Evolutionary conservation across 768 basidiomycete species (phyloP).

Genomic region (Fibroporia radiculosa): DNA sequence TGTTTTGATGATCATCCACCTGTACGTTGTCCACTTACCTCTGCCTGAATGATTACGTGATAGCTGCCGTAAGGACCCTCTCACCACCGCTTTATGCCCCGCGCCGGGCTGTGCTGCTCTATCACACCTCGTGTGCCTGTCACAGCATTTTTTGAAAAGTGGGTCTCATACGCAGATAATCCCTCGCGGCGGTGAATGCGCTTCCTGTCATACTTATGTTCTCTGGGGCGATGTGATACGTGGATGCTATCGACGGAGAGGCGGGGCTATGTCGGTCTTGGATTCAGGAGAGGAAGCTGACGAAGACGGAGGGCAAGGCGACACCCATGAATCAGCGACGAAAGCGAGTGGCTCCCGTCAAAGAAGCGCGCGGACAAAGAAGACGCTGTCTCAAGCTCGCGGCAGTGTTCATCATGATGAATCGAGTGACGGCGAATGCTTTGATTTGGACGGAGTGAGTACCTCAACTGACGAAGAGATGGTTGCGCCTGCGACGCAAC

Average conservation of each 20-base stretch:
- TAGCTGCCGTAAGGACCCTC: slow-evolving; percentile 33
- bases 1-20: slow-evolving; percentile 31
- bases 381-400: not conserved
- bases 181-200: slow-evolving; percentile 58
- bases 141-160: slow-evolving; percentile 32
- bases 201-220: slow-evolving; percentile 41
- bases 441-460: slow-evolving; percentile 8
- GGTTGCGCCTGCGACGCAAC: too few relatives aligned
- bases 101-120: slow-evolving; percentile 38
- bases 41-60: not conserved
- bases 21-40: slow-evolving; percentile 26
- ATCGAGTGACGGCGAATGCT: slow-evolving; percentile 1
- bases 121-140: slow-evolving; percentile 54
- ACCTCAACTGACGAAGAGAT: slow-evolving; percentile 7
- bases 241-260: slow-evolving; percentile 45
- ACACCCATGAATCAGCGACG: slow-evolving; percentile 2
- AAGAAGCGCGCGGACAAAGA: not conserved
- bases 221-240: slow-evolving; percentile 67
- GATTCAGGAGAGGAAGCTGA: slow-evolving; percentile 24
- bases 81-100: slow-evolving; percentile 49
- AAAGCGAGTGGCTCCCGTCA: not conserved
- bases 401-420: not conserved
- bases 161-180: slow-evolving; percentile 28
- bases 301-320: slow-evolving; percentile 2
- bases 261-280: slow-evolving; percentile 24